These are phyloP conservation scores for Brassica balearica DNA, from an alignment of 441 rosid species.

Conservation along the genomic window DNA sequence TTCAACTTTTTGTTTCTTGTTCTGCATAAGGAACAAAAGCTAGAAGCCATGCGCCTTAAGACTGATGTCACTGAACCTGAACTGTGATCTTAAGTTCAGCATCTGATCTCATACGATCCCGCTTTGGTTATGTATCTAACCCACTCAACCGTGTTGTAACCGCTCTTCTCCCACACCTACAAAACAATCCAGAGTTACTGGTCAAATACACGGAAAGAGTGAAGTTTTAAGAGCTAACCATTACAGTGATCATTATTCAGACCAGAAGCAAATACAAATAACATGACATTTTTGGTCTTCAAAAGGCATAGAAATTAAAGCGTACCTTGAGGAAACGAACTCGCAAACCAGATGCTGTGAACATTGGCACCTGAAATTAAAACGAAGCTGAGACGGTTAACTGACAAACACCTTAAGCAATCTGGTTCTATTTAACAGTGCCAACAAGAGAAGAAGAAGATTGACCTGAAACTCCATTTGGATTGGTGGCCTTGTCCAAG, in stretches of 20 bases:
- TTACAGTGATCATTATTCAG: background rate
- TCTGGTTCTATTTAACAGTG: background rate
- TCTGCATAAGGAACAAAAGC: slow-evolving; percentile 24
- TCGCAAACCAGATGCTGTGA: slow-evolving; percentile 97
- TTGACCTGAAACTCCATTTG: slow-evolving; percentile 99
- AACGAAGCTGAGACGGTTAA: slow-evolving; percentile 10
- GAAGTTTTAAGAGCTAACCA: slow-evolving; percentile 4
- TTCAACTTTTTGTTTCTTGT: slow-evolving; percentile 14
- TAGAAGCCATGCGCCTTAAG: slow-evolving; percentile 20
- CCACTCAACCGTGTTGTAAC: slow-evolving; percentile 99
- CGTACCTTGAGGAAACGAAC: slow-evolving; percentile 96
- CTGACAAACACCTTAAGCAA: background rate
- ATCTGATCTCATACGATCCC: slow-evolving; percentile 96
- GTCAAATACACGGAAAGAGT: background rate
- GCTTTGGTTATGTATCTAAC: slow-evolving; percentile 99
- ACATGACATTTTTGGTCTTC: background rate
- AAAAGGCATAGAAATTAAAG: background rate
- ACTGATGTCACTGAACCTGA: slow-evolving; percentile 6
- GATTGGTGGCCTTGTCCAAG: slow-evolving; percentile 97
- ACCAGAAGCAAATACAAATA: background rate
- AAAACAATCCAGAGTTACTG: slow-evolving; percentile 29
- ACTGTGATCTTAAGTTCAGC: slow-evolving; percentile 49
- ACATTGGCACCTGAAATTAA: slow-evolving; percentile 89
- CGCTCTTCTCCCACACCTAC: slow-evolving; percentile 99
- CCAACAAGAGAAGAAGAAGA: slow-evolving; percentile 32